Percentiles rank a stretch among this genome's conserved stretches.
Conservation (phyloP, 1,284 basidiomycete genomes). For the Coniferiporia weirii region DNA sequence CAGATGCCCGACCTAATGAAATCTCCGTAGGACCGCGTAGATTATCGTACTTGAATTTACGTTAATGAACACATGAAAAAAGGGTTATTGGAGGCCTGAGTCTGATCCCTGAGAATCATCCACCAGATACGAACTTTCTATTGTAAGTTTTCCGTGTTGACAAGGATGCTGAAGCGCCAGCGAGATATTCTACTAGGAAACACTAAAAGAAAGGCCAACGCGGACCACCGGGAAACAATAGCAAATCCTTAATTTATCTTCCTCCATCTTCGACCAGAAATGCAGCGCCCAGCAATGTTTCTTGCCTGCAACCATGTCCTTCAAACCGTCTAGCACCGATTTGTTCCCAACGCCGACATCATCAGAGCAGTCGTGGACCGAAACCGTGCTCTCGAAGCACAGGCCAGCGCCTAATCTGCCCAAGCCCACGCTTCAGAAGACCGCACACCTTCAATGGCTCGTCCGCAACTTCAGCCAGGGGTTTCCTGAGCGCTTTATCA, state of each 20-base stretch:
- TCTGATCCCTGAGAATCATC: no score
- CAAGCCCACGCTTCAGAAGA: slow-evolving; percentile 43
- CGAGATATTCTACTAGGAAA: no score
- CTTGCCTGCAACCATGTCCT: slow-evolving; percentile 12
- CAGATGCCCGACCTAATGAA: no score
- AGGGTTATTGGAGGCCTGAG: no score
- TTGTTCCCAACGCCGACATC: slow-evolving; percentile 62
- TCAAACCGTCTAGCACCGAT: slow-evolving; percentile 35
- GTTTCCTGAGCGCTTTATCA: slow-evolving; percentile 70
- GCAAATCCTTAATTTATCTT: neutral
- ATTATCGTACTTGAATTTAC: no score
- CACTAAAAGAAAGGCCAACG: no score
- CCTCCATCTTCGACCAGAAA: neutral
- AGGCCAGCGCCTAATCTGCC: slow-evolving; percentile 30
- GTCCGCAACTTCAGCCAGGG: slow-evolving; percentile 67
- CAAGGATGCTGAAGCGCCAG: no score
- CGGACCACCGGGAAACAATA: neutral
- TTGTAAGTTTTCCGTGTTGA: no score
- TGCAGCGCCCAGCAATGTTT: slow-evolving; percentile 1
- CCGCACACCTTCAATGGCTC: slow-evolving; percentile 64
- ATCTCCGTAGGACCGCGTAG: no score
- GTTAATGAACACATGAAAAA: no score
- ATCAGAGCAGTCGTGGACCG: slow-evolving; percentile 59
- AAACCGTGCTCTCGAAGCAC: slow-evolving; percentile 50
- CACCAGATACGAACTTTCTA: no score